Evolutionary conservation across 2,329 filamentous ascomycete genomes (phyloP).

Genomic region (Leptographium galeiforme): DNA sequence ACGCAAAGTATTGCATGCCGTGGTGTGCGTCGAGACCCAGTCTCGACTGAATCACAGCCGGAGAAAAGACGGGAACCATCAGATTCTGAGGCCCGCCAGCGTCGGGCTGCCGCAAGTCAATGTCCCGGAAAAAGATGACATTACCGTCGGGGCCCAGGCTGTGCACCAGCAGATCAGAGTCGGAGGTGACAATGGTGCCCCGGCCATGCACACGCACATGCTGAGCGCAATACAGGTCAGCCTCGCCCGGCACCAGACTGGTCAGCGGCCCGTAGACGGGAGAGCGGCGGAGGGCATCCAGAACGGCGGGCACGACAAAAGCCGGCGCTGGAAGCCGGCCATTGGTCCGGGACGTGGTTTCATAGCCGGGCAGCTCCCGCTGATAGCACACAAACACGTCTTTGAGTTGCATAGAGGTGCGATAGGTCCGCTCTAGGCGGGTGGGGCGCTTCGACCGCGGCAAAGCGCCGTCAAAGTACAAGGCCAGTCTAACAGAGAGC

Average conservation of each 20-base stretch:
- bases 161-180: conserved; percentile 74
- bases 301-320: conserved; percentile 65
- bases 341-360: conserved; percentile 7
- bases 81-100: background rate
- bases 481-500: conserved; percentile 36
- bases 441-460: conserved; percentile 51
- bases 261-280: conserved; percentile 27
- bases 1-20: conserved; percentile 17
- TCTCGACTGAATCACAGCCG: conserved; percentile 13
- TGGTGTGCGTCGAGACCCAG: conserved; percentile 13
- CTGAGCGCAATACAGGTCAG: conserved; percentile 66
- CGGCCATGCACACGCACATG: conserved; percentile 34
- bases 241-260: conserved; percentile 66
- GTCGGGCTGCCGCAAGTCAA: conserved; percentile 24
- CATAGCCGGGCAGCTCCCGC: conserved; percentile 5
- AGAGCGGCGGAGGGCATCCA: conserved; percentile 50
- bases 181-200: conserved; percentile 59
- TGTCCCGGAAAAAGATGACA: conserved; percentile 56
- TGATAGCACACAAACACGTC: conserved; percentile 26
- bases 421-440: conserved; percentile 46
- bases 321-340: conserved; percentile 30
- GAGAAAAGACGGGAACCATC: conserved; percentile 12
- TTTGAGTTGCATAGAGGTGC: conserved; percentile 42
- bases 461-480: conserved; percentile 79
- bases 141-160: conserved; percentile 47